Evolutionary conservation across 2,329 filamentous ascomycete genomes (phyloP).

Genomic region (Sclerotinia borealis): DNA sequence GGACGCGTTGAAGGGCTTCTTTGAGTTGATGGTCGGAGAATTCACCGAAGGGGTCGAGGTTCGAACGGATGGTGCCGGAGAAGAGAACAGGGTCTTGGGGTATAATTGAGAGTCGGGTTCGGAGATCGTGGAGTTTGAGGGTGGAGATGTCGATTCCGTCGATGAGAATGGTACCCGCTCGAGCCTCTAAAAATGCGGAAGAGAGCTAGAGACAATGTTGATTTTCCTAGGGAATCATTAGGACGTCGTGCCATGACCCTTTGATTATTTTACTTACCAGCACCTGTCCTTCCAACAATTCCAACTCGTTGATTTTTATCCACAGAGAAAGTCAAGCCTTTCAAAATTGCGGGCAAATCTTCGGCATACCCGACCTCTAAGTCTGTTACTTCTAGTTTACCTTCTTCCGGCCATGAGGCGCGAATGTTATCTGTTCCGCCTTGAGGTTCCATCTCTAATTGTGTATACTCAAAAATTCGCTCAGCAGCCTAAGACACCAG

Average conservation of each 20-base stretch:
- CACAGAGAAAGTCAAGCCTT: constrained; percentile 59
- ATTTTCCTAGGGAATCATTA: constrained; percentile 22
- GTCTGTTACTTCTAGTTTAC: constrained; percentile 63
- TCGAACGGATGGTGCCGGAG: constrained; percentile 76
- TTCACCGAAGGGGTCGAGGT: constrained; percentile 80
- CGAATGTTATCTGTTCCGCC: constrained; percentile 50
- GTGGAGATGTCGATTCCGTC: constrained; percentile 30
- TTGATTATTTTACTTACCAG: constrained; percentile 22
- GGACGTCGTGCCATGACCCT: constrained; percentile 14
- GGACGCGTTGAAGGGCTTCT: constrained; percentile 76
- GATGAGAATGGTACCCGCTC: constrained; percentile 37
- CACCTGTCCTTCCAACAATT: constrained; percentile 28
- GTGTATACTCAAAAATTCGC: constrained; percentile 66
- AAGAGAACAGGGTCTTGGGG: constrained; percentile 71
- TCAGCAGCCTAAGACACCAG: too few species aligned
- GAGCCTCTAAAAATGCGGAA: constrained; percentile 24
- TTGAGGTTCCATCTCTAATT: constrained; percentile 59
- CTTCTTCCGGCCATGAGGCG: constrained; percentile 67
- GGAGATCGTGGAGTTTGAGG: constrained; percentile 29
- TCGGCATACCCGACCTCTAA: constrained; percentile 66
- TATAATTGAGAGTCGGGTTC: constrained; percentile 30
- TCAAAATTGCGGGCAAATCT: constrained; percentile 63
- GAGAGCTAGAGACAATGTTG: constrained; percentile 23
- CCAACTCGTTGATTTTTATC: constrained; percentile 49
- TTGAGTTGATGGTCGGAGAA: constrained; percentile 87